These are phyloP conservation scores for Chaetomium globosum DNA, from an alignment of 2,329 filamentous ascomycete genomes.

Conservation along the genomic window DNA sequence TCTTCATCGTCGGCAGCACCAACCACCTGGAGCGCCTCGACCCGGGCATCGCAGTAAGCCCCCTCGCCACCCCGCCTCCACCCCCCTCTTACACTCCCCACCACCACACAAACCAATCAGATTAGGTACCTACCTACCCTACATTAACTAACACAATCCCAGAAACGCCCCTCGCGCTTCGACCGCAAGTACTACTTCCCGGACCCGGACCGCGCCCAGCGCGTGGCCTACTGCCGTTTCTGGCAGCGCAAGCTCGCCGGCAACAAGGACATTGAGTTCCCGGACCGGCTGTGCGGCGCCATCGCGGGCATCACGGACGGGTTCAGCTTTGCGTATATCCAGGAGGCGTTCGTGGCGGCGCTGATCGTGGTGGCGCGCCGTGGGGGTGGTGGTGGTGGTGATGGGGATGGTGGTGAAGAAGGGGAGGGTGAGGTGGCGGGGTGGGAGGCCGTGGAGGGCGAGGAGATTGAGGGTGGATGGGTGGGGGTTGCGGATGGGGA, in stretches of 20 bases:
- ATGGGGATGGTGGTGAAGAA: slow-evolving; percentile 10
- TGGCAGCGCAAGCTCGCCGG: slow-evolving; percentile 61
- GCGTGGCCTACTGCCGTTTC: slow-evolving; percentile 62
- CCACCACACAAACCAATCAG: neutral
- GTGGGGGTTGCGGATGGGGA: slow-evolving; percentile 42
- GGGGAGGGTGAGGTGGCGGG: neutral
- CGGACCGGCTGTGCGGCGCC: slow-evolving; percentile 58
- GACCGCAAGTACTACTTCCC: slow-evolving; percentile 69
- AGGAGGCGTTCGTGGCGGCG: slow-evolving; percentile 68
- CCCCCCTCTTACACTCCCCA: no score
- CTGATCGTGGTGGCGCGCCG: slow-evolving; percentile 59
- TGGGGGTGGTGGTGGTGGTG: neutral
- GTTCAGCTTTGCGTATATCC: slow-evolving; percentile 72
- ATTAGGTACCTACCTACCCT: no score
- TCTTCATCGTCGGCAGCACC: slow-evolving; percentile 68
- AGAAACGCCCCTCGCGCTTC: slow-evolving; percentile 67
- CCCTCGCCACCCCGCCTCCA: no score
- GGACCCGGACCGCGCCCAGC: slow-evolving; percentile 57
- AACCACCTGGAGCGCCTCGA: slow-evolving; percentile 69
- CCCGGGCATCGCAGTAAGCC: slow-evolving; percentile 60
- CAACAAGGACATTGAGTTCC: slow-evolving; percentile 63
- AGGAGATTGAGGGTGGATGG: slow-evolving; percentile 34
- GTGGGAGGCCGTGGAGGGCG: slow-evolving; percentile 3
- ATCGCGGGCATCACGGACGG: slow-evolving; percentile 64
- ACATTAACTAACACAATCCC: neutral